Base-by-base conservation (phyloP, 768 basidiomycete genomes). In the Wakefieldia striispora region DNA sequence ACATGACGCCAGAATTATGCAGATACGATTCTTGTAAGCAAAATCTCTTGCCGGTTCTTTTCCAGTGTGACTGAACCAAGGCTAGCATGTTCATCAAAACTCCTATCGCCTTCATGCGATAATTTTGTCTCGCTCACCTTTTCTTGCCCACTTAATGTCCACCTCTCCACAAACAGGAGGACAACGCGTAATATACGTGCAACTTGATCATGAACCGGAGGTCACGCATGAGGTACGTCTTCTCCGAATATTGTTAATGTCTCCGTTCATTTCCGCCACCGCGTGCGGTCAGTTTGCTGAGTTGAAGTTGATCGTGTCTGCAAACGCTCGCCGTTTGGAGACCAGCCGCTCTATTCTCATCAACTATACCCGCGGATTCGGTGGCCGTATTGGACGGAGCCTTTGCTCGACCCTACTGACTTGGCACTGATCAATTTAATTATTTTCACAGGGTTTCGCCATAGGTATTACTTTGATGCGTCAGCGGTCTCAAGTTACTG, bases 81-180 rank as follows among this genome's bases (percentile, higher is more conserved):
- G 51, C 29, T 61, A 90, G 86, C 86, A 87, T 72, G 82, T 87
- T 49, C 80, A 83, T 63, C 81, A 85, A 75, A 80, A 80, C 68
- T 73, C 76, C 52, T 91, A 90, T 68, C 81, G 82, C 47, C 79
- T 91, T 31, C 88, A 93, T 71, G 82, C 86, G 55, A 87, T 95
- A 68, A 85, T 94, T 56, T 76, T 95, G 54, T 89, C 91, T 52
- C 85, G 86, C 45, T 93, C 91, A 27, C 91, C 93, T 33, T 89
- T 83, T 70, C 80, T 95, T 62, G 88, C 86, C 35, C 90, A 92
- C 66, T 76, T 91, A 57, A 90, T 95, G 85, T 87, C 85, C 47
- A 88, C 86, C 42, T 83, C 86, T 29, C 84, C 84, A 21, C 83
- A 82, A 68, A 72, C 75, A 33, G 75, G 76, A 51, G 83, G 79